Base-by-base conservation (phyloP, 2,329 filamentous ascomycete species). In the Nakataea oryzae region DNA sequence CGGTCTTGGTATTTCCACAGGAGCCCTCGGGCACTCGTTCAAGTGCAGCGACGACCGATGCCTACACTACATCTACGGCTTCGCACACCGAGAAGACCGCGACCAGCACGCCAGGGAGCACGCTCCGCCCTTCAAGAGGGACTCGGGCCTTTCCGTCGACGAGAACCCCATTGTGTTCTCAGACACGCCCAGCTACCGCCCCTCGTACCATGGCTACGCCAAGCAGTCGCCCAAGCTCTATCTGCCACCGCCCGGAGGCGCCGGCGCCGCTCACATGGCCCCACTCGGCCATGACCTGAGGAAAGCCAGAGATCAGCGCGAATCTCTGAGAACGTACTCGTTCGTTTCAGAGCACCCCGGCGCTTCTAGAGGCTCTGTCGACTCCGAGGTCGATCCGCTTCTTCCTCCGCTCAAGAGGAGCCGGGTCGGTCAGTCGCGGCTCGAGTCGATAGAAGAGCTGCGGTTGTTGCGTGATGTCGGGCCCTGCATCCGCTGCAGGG, bases 41-140 rank as follows among this genome's bases (percentile, higher is more conserved):
- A 85, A 82, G 69, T 86, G 83, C 70, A 79, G 75, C 71, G 74
- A 84, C 64, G 79, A 84, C 61, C 74, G 74, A 62, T 86, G 83
- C 67, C 71, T 82, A 63, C 78, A 82, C 69, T 85, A 84, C 70
- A 78, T 85, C 50, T 86, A 85, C 65, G 83, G 83, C 32, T 84
- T 85, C 67, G 68, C 74, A 47, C 79, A 75, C 62, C 74, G 73
- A 50, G 73, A 79, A 61, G 81, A 84, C 64, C 77, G 81, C 61
- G 80, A 84, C 62, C 74, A 74, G 47, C 83, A 86, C 69, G 68
- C 74, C 54, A 76, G 73, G 64, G 74, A 80, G 61, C 81, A 85
- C 68, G 64, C 67, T n/a, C 61, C 69, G 58, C 71, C 72, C 27
- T 66, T 69, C 17, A 81, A 79, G 66, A 73, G 77, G 64, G 78